Evolutionary conservation across 495 filamentous ascomycete genomes (phyloP).

Genomic region (Podospora didyma): DNA sequence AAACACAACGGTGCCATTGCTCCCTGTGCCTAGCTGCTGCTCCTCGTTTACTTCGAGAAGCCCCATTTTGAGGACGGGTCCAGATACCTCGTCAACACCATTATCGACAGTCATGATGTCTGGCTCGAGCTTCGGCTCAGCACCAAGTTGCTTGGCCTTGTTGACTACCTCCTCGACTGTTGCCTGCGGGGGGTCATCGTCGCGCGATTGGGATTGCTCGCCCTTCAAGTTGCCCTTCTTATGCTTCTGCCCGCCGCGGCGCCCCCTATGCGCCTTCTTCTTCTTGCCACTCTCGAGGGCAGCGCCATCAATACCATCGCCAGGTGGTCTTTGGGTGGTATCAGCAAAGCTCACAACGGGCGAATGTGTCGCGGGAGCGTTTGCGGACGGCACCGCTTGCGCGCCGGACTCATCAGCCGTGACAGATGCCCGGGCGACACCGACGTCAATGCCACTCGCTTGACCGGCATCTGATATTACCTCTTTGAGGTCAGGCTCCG

Average conservation of each 20-base stretch:
- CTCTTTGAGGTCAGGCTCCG: not conserved
- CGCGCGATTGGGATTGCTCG: constrained; percentile 38
- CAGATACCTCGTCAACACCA: constrained; percentile 51
- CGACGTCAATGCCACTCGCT: not conserved
- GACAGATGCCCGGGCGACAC: not conserved
- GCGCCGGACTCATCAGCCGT: not conserved
- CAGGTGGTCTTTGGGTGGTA: constrained; percentile 28
- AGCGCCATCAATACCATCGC: constrained; percentile 35
- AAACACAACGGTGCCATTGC: constrained; percentile 83
- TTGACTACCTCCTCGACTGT: constrained; percentile 42
- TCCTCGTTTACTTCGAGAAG: constrained; percentile 70
- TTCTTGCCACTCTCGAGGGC: constrained; percentile 48
- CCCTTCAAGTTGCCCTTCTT: constrained; percentile 48
- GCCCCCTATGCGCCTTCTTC: constrained; percentile 78
- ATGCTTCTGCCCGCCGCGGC: constrained; percentile 73
- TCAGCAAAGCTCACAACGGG: constrained; percentile 12
- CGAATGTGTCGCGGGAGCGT: not conserved
- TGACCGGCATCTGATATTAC: not conserved
- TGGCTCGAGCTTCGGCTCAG: constrained; percentile 50
- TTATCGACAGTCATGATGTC: constrained; percentile 49
- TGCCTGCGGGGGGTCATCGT: constrained; percentile 31
- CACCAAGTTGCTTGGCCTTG: constrained; percentile 40
- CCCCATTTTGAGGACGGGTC: constrained; percentile 63
- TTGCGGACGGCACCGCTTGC: not conserved
- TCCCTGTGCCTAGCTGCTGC: constrained; percentile 70